A percentile compares a stretch with the other conserved stretches of the same genome.
Conservation (phyloP, 345 rosid genomes). For the Moricandia moricandioides region DNA sequence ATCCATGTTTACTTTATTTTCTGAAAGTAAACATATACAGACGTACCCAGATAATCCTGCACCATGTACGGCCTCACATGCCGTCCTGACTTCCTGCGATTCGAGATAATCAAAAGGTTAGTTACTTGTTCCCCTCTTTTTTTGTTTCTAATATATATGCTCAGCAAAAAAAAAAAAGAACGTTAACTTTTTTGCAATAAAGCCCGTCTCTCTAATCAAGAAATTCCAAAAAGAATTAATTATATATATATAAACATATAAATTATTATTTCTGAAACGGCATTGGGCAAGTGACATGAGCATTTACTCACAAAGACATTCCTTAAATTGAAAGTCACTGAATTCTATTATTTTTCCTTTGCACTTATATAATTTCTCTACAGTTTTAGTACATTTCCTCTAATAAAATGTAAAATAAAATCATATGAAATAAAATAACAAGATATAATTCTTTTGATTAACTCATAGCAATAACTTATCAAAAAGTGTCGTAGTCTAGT, state of each 20-base stretch:
- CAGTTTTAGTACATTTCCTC: background rate
- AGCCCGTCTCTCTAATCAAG: conserved; percentile 29
- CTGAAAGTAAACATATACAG: conserved; percentile 21
- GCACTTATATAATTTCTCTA: background rate
- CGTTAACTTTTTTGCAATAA: background rate
- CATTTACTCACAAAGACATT: conserved; percentile 31
- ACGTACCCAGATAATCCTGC: conserved; percentile 37
- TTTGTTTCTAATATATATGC: background rate
- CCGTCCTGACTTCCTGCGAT: conserved; percentile 1
- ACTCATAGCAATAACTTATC: background rate
- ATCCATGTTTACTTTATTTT: conserved; percentile 3
- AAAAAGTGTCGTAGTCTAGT: background rate
- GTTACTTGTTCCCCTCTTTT: conserved; percentile 18
- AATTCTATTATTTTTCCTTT: conserved; percentile 7
- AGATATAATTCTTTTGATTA: background rate
- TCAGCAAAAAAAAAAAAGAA: background rate
- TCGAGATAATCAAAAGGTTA: conserved; percentile 18
- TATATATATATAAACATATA: no score
- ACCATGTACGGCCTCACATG: conserved; percentile 42
- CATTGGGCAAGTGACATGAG: conserved; percentile 26
- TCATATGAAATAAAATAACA: background rate
- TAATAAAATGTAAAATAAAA: background rate
- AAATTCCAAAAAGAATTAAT: conserved; percentile 10
- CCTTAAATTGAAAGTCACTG: conserved; percentile 30
- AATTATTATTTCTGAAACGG: no score